phyloP scores from a whole-genome alignment of 2,329 filamentous ascomycete genomes.

The Hymenoscyphus occultus region DNA sequence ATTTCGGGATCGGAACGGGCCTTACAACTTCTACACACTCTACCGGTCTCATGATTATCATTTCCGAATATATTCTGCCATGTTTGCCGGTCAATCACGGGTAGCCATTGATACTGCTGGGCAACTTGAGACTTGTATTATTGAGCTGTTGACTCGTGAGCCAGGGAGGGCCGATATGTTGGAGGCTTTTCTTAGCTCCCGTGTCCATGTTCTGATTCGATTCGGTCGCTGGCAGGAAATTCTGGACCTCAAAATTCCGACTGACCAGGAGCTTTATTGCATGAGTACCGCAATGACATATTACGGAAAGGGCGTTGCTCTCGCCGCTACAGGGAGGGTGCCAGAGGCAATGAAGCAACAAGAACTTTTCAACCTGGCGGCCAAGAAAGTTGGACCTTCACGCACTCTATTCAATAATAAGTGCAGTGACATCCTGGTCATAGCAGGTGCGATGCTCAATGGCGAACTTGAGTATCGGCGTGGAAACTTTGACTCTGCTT shows the following conservation, averaged over 20 bases:
- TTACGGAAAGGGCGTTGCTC: slow-evolving; percentile 67
- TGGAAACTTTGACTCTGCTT: slow-evolving; percentile 56
- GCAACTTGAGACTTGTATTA: slow-evolving; percentile 59
- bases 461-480: slow-evolving; percentile 72
- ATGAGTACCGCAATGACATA: slow-evolving; percentile 65
- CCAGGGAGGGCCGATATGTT: slow-evolving; percentile 79
- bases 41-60: slow-evolving; percentile 75
- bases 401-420: slow-evolving; percentile 69
- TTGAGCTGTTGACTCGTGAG: slow-evolving; percentile 61
- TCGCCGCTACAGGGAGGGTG: slow-evolving; percentile 55
- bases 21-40: slow-evolving; percentile 71
- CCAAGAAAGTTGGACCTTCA: slow-evolving; percentile 51
- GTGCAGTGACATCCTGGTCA: slow-evolving; percentile 58
- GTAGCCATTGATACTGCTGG: slow-evolving; percentile 59
- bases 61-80: slow-evolving; percentile 72
- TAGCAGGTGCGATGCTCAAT: slow-evolving; percentile 64
- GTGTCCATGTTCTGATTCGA: slow-evolving; percentile 66
- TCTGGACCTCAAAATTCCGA: slow-evolving; percentile 52
- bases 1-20: slow-evolving; percentile 57
- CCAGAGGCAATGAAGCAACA: slow-evolving; percentile 53
- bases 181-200: slow-evolving; percentile 66
- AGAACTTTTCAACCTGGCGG: slow-evolving; percentile 49
- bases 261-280: slow-evolving; percentile 61
- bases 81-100: slow-evolving; percentile 67
- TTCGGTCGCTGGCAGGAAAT: slow-evolving; percentile 73